Evolutionary conservation across 257 asterid genomes (phyloP), one percentile per base, ranked within the genome.

Genomic region (Linaria vulgaris): DNA sequence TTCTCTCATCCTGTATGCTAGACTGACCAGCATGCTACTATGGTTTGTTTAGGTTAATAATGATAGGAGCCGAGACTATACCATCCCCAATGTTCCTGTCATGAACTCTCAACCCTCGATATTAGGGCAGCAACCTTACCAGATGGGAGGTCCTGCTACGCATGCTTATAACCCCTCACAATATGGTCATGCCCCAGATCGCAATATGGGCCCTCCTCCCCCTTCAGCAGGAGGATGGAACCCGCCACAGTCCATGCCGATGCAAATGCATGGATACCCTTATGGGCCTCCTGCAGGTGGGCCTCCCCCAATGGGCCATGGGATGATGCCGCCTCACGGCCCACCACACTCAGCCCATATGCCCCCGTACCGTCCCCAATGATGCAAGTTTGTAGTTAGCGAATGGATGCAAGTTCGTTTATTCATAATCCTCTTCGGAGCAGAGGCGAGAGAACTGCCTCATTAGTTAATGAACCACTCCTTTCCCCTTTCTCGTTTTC

Each of bases 11-110:
- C 41, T 34, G 10, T 34, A 34, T 44, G 49, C 3, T 44, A 19
- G 17, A 44, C 41, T 34, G 55, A 52, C 64, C 25, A 6, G 20
- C 10, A 52, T 25, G 61, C 50, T 63, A 21, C 3, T 54, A 19
- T 57, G 27, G 30, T 76, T 67, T 61, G 76, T 73, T 75, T 87
- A 94, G 99, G 82, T 90, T 41, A 94, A 85, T 73, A 94, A 90
- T 30, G 96, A 94, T 65, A 76, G 97, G 53, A 82, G 97, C 78
- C 83, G 97, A 78, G 97, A 94, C 77, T 94, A 90, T 54, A 94
- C 95, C 61, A 80, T 77, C 53, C 79, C 99, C 52, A 82, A 44
- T 66, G 67, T 87, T 50, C 87, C 94, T 0, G 66, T 78, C 65
- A 37, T 86, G 77, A 84, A 80, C 56, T 17, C 95, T 38, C 99